Percentiles rank a stretch among this genome's conserved stretches.
Conservation (phyloP, 148 eudicot species). For the Pharnaceum exiguum region DNA sequence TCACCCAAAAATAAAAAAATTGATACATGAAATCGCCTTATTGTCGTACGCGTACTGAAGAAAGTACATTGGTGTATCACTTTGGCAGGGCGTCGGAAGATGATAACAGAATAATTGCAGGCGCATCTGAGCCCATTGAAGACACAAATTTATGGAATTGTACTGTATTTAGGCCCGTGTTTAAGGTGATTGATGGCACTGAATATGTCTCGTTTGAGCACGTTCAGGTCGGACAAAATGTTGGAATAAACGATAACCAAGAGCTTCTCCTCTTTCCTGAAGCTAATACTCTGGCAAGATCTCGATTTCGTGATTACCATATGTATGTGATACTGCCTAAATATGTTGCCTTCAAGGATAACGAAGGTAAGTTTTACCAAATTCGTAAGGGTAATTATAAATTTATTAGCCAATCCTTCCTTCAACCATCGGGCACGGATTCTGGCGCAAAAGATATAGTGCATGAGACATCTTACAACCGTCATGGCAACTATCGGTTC, state of each 20-base stretch:
- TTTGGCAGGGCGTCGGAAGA: neutral
- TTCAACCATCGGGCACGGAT: neutral
- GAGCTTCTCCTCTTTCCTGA: neutral
- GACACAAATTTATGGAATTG: constrained; percentile 5
- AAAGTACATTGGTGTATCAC: too few species aligned
- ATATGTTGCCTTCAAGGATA: neutral
- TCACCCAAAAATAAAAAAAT: too few species aligned
- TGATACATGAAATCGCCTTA: too few species aligned
- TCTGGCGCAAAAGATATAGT: too few species aligned
- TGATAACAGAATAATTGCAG: neutral
- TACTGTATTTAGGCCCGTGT: neutral
- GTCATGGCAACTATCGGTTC: neutral
- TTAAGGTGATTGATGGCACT: too few species aligned
- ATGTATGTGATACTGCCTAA: neutral
- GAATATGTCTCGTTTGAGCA: too few species aligned
- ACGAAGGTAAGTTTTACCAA: neutral
- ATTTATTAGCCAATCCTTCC: too few species aligned
- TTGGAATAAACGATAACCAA: neutral
- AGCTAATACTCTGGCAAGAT: neutral
- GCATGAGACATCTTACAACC: neutral
- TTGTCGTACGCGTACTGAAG: too few species aligned
- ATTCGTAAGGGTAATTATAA: too few species aligned
- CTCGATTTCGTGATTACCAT: neutral
- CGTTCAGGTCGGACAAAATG: neutral
- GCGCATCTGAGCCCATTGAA: neutral